phyloP scores from a whole-genome alignment of 2,329 filamentous ascomycete species.

The Epichloe amarillans region DNA sequence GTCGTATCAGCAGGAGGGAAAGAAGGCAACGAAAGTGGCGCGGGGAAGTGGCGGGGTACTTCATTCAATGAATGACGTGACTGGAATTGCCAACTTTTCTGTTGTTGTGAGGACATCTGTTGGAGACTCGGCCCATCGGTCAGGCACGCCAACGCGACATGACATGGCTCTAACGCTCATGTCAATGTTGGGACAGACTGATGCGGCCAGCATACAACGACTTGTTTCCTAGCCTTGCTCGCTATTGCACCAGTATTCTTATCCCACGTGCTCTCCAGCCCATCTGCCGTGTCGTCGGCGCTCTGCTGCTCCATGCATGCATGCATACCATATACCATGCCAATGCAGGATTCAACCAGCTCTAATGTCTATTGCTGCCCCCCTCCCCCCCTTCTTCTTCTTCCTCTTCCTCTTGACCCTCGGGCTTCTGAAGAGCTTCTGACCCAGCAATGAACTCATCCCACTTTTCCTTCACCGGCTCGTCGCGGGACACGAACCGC shows the following conservation, averaged over 20 bases:
- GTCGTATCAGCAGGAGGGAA: background rate
- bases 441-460: constrained; percentile 65
- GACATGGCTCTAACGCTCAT: too few relatives aligned
- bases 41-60: background rate
- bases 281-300: background rate
- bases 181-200: too few relatives aligned
- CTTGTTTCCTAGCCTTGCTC: too few relatives aligned
- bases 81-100: too few relatives aligned
- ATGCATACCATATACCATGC: background rate
- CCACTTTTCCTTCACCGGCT: constrained; percentile 41
- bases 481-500: constrained; percentile 63
- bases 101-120: too few relatives aligned
- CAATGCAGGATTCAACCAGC: background rate
- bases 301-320: background rate
- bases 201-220: too few relatives aligned
- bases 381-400: constrained; percentile 24
- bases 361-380: constrained; percentile 16
- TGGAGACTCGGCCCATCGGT: too few relatives aligned
- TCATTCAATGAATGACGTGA: too few relatives aligned
- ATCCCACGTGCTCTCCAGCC: background rate
- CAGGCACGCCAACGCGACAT: too few relatives aligned
- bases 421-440: constrained; percentile 39
- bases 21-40: background rate
- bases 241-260: too few relatives aligned
- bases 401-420: constrained; percentile 44